Evolutionary conservation across 192 early-diverging fungal genomes (phyloP).

Genomic region (Backusella sp.): DNA sequence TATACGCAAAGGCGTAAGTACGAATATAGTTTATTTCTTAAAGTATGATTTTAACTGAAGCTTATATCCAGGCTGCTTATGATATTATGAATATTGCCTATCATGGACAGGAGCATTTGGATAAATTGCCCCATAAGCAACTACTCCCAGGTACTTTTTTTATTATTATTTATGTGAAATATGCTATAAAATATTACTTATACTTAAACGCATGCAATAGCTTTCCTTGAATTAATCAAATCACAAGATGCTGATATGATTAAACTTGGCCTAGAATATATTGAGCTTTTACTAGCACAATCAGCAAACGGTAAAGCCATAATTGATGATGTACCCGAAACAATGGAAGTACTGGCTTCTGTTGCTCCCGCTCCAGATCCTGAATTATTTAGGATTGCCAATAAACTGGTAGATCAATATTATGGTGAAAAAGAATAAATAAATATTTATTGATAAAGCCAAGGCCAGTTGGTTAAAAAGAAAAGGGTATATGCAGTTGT

Average conservation of each 20-base stretch:
- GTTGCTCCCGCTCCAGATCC: slow-evolving; percentile 26
- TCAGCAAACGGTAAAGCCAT: slow-evolving; percentile 7
- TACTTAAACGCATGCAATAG: slow-evolving; percentile 10
- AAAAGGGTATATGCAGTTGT: neutral
- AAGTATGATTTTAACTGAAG: neutral
- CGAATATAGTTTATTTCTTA: neutral
- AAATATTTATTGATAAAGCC: neutral
- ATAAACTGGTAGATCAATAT: slow-evolving; percentile 28
- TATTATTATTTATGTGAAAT: neutral
- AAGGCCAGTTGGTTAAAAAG: neutral
- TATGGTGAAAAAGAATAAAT: slow-evolving; percentile 16
- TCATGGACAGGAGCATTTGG: slow-evolving; percentile 16
- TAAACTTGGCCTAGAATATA: slow-evolving; percentile 58
- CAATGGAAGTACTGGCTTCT: slow-evolving; percentile 22
- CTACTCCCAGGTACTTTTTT: slow-evolving; percentile 1
- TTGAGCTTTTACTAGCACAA: slow-evolving; percentile 53
- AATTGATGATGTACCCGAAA: slow-evolving; percentile 16
- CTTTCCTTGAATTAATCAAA: slow-evolving; percentile 57
- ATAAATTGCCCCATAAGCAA: slow-evolving; percentile 8
- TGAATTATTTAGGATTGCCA: slow-evolving; percentile 23
- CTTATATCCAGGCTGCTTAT: slow-evolving; percentile 17
- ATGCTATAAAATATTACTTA: neutral
- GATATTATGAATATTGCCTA: slow-evolving; percentile 22
- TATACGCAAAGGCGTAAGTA: slow-evolving; percentile 59
- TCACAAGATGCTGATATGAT: slow-evolving; percentile 65